Evolutionary conservation across 768 basidiomycete species (phyloP), one percentile per base, ranked within the genome.

Genomic region (Phylloporus arenicola): DNA sequence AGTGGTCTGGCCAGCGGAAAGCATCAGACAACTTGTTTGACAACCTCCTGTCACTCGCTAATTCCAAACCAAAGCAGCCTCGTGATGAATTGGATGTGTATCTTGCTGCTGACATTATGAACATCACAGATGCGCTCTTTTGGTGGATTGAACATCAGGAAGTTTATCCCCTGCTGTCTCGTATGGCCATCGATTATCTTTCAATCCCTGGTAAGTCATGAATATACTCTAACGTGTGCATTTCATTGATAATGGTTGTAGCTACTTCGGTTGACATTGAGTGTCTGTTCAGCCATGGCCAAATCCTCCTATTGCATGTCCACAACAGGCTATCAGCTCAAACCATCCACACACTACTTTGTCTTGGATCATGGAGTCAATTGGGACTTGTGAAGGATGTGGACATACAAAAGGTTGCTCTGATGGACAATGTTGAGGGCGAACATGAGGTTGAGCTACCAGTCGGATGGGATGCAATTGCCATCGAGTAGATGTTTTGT

Each of bases 231-330:
- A 27, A 27, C 9, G 7, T 7, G 9, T 25, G 8, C 4, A 13
- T 10, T 39, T 12, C 10, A 17, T 50, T 10, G 9, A 48, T n/a
- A 44, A 31, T 37, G 3, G 52, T 53, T 41, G 48, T 34, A 52
- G 68, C 70, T 41, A 72, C 69, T 0, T 72, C 65, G 1, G 50
- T 65, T 14, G 60, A 68, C 45, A 60, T 72, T n/a, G 59, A 70
- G 41, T 47, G 50, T 7, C 53, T 62, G 1, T 70, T 70, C 38
- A 67, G 63, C 31, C 47, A 44, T 17, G 64, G 69, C 6, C 45
- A 50, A 7, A 56, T 63, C 6, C 24, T 70, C 1, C 54, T 69
- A 3, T 63, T 58, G 0, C 65, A 69, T 40, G 54, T 64, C 14
- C 51, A 45, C 3, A 68, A 59, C 39, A 52, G 53, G 1, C 43